Conservation (phyloP, 2,329 filamentous ascomycete species). For the Dothideomycetes sp. region DNA sequence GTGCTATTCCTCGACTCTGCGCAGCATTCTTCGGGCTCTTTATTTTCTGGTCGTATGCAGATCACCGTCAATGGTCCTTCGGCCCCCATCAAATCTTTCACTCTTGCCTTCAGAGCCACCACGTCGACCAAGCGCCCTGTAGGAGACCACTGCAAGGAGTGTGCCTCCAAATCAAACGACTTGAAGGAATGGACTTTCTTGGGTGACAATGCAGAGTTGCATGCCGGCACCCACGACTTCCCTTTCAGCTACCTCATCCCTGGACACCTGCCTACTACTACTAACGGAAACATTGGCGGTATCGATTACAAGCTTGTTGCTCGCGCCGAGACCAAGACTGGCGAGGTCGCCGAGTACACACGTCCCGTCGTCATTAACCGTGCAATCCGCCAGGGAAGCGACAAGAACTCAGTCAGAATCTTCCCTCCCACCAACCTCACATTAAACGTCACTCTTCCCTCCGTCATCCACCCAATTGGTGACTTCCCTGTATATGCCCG, state of each 20-base stretch:
- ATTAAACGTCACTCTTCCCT: constrained; percentile 70
- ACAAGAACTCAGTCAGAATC: constrained; percentile 84
- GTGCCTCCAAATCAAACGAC: constrained; percentile 61
- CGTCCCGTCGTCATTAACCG: constrained; percentile 67
- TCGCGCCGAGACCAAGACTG: constrained; percentile 51
- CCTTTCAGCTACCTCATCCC: constrained; percentile 83
- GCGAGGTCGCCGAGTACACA: constrained; percentile 55
- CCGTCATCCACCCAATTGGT: constrained; percentile 78
- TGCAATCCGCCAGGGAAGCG: constrained; percentile 66
- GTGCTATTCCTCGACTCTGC: constrained; percentile 72
- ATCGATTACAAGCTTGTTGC: constrained; percentile 74
- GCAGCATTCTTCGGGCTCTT: constrained; percentile 67
- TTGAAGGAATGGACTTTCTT: constrained; percentile 74
- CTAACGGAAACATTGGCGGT: constrained; percentile 61
- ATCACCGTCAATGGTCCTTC: constrained; percentile 57
- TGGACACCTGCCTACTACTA: constrained; percentile 76
- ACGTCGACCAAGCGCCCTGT: constrained; percentile 76
- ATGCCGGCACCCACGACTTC: constrained; percentile 55
- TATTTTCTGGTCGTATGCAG: constrained; percentile 75
- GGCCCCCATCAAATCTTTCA: constrained; percentile 59
- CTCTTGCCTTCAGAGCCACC: constrained; percentile 61
- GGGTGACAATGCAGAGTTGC: constrained; percentile 31
- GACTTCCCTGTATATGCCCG: constrained; percentile 70
- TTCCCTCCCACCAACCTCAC: constrained; percentile 95
- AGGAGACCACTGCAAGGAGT: constrained; percentile 66